These are phyloP conservation scores for Aureobasidium sp. DNA, from an alignment of 2,329 filamentous ascomycete genomes.

Conservation along the genomic window DNA sequence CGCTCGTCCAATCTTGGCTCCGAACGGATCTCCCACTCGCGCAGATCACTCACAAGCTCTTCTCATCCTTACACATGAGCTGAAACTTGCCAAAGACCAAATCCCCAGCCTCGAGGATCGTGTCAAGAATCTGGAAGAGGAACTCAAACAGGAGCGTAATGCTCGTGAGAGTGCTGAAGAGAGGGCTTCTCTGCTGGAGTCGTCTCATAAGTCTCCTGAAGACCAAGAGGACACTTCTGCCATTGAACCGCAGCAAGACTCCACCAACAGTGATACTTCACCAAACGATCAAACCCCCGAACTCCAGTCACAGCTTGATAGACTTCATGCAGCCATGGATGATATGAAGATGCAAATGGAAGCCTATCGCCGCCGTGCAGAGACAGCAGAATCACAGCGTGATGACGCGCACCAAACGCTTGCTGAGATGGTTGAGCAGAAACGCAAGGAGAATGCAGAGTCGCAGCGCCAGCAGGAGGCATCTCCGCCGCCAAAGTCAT, in stretches of 20 bases:
- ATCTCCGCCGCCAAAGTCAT: neutral
- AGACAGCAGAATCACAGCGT: constrained; percentile 70
- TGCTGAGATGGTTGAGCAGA: constrained; percentile 79
- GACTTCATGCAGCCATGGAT: constrained; percentile 71
- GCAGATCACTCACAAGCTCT: constrained; percentile 64
- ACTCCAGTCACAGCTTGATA: constrained; percentile 66
- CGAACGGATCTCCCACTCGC: constrained; percentile 52
- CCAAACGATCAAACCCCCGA: constrained; percentile 27
- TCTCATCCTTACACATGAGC: constrained; percentile 72
- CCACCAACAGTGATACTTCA: constrained; percentile 16
- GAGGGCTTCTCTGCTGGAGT: constrained; percentile 62
- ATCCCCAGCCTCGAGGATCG: constrained; percentile 74
- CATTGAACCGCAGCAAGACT: constrained; percentile 27
- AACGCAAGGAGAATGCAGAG: constrained; percentile 42
- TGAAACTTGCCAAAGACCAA: constrained; percentile 78
- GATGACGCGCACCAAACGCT: constrained; percentile 66
- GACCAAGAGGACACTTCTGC: constrained; percentile 19
- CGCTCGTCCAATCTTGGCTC: constrained; percentile 55
- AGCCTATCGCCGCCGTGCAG: constrained; percentile 66
- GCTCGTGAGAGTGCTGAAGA: constrained; percentile 82
- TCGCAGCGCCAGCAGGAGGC: neutral
- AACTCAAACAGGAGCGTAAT: constrained; percentile 70
- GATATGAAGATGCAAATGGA: constrained; percentile 76
- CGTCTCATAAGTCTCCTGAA: constrained; percentile 22
- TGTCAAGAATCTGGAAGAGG: constrained; percentile 72